Evolutionary conservation across 1,139 yeast genomes (phyloP).

Genomic region (Saccharomyces hybrid): DNA sequence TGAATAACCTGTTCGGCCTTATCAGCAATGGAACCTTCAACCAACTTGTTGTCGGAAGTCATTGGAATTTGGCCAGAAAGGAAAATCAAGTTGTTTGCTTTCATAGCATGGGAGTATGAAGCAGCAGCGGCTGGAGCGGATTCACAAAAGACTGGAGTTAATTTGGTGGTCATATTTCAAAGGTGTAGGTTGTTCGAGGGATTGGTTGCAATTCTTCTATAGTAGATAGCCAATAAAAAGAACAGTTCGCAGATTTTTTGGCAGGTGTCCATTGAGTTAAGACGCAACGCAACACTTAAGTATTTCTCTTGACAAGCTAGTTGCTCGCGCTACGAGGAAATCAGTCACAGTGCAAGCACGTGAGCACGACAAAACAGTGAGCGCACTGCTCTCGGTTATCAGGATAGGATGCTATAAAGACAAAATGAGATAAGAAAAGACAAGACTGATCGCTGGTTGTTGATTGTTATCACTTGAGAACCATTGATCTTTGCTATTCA

Average conservation of each 20-base stretch:
- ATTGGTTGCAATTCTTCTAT: neutral
- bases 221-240: neutral
- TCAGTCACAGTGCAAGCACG: neutral
- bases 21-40: constrained; percentile 66
- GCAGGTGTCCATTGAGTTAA: neutral
- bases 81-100: constrained; percentile 76
- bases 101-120: constrained; percentile 87
- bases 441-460: neutral
- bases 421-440: neutral
- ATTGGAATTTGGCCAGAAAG: constrained; percentile 94
- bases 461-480: neutral
- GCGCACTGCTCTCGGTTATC: neutral
- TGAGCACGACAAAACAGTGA: neutral
- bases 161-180: constrained; percentile 9
- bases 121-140: constrained; percentile 95
- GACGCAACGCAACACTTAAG: neutral
- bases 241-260: neutral
- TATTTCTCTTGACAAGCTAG: neutral
- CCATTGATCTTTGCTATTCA: neutral
- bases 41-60: constrained; percentile 74
- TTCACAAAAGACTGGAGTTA: constrained; percentile 43
- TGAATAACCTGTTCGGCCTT: constrained; percentile 80
- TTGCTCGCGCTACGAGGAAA: neutral
- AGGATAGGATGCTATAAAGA: neutral
- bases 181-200: neutral